Evolutionary conservation across 495 filamentous ascomycete species (phyloP), one percentile per base, ranked within the genome.

Genomic region (Neurospora intermedia): DNA sequence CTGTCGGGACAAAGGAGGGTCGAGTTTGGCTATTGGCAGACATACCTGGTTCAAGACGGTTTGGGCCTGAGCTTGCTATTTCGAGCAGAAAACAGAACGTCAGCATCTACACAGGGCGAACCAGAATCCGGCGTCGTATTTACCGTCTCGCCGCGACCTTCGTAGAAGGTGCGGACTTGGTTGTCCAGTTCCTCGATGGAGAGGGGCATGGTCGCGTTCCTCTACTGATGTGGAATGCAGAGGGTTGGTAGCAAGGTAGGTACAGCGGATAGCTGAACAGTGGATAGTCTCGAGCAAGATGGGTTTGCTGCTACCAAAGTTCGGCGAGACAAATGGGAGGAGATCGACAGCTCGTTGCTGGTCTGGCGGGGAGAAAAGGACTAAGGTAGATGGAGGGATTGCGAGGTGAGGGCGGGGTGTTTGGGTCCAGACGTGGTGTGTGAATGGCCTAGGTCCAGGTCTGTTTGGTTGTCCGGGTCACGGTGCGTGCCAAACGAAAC

Each of bases 21-120:
- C 48, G 15, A 18, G 40, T 38, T 62, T 69, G 59, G 16, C 41
- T 15, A 43, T 70, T 13, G 42, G 69, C 71, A 11, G 69, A 84
- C 88, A 79, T 87, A 95, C 94, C 87, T 98, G 96, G 81, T 97
- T 98, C 76, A 99, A 84, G 43, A 93, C 91, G 75, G 93, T 90
- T 81, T 98, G 93, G 74, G 96, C 96, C 88, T 93, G 91, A 85
- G 97, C 97, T 96, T 97, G 96, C 94, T 98, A 23, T 72, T 72
- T 71, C 1, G n/a, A 43, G 71, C 76, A 76, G 76, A 80, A 77
- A 72, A 78, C 35, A 40, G 23, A 75, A 69, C 69, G 69, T 76
- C 48, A 78, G 78, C 74, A 76, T 78, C 70, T 78, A 62, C 42
- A 72, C 20, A 31, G 69, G 38, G 8, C n/a, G 15, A 39, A 69